Base-by-base conservation (phyloP, 2,329 filamentous ascomycete genomes). In the Leptographium lundbergii region DNA sequence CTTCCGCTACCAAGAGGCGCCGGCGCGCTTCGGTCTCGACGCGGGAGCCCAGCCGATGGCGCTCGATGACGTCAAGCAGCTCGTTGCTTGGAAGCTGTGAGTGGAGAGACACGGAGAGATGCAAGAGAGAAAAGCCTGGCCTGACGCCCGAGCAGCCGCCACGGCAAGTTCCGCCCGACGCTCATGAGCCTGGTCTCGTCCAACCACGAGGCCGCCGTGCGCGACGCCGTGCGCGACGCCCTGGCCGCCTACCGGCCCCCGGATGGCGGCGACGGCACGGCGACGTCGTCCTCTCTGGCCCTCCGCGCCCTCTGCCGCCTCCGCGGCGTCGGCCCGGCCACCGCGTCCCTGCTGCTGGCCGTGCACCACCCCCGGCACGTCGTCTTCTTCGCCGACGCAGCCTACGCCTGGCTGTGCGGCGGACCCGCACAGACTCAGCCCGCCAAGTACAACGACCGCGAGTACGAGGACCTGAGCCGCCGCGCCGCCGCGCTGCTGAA, bases 331-430 rank as follows among this genome's bases (percentile, higher is more conserved):
- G 89, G 89, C 0, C 88, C 89, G 1, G 89, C 89, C 9, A 92
- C 88, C 0, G 88, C 87, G 0, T 89, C 87, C 1, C 78, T 94
- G 36, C 72, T 92, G 1, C 77, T 94, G 3, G 80, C 85, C 5
- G 81, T 87, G 5, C 79, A 84, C 63, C 78, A 84, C 61, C 78
- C 85, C 0, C 69, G 74, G 0, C 71, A 72, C 14, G 76, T 85
- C 55, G 79, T 88, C 1, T 92, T 92, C 75, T 92, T 92, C 71
- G 87, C 85, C 2, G 89, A 95, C 67, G 89, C 94, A 70, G 77
- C 85, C 4, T 92, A 85, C 67, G 79, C 84, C 63, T 92, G 87
- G 87, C 71, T 87, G 6, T 81, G 81, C 66, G 81, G 79, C 67
- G 69, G 71, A n/a, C 76, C 77, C 0, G 71, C 73, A 48, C 77